phyloP scores from a whole-genome alignment of 768 basidiomycete genomes.

The Cubamyces lactineus region DNA sequence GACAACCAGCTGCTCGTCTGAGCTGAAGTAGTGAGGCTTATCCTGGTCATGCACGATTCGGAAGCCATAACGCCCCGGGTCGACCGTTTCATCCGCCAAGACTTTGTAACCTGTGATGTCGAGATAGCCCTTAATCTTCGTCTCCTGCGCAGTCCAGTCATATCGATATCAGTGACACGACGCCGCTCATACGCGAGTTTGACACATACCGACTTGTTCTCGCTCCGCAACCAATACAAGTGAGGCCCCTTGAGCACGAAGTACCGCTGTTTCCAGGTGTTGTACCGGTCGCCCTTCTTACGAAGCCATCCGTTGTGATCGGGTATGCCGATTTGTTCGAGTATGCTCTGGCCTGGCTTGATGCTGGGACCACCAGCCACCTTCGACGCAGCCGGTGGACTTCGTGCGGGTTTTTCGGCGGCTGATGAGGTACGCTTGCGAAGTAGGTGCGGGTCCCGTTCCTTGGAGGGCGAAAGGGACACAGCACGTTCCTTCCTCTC shows the following conservation, averaged over 20 bases:
- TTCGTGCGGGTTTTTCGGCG: slow-evolving; percentile 18
- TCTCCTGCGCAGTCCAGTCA: slow-evolving; percentile 60
- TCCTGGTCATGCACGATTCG: slow-evolving; percentile 88
- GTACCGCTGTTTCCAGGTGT: slow-evolving; percentile 89
- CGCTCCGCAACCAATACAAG: slow-evolving; percentile 83
- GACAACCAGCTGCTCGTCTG: slow-evolving; percentile 79
- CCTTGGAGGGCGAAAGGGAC: slow-evolving; percentile 29
- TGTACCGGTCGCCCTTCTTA: slow-evolving; percentile 94
- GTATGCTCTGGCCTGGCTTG: slow-evolving; percentile 64
- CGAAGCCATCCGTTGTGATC: slow-evolving; percentile 95
- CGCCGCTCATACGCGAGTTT: slow-evolving; percentile 10
- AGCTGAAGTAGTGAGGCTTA: slow-evolving; percentile 89
- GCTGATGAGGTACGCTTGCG: slow-evolving; percentile 57
- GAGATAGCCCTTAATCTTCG: slow-evolving; percentile 95
- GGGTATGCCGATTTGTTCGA: slow-evolving; percentile 88
- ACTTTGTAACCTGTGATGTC: slow-evolving; percentile 92
- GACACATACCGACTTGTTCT: slow-evolving; percentile 54
- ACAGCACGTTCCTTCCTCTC: slow-evolving; percentile 29
- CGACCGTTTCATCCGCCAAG: slow-evolving; percentile 87
- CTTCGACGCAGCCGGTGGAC: slow-evolving; percentile 1
- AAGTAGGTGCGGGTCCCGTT: slow-evolving; percentile 44
- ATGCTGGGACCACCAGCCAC: slow-evolving; percentile 25
- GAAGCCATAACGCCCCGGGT: slow-evolving; percentile 95
- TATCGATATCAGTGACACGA: neutral
- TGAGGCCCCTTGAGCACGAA: slow-evolving; percentile 92